phyloP scores from a whole-genome alignment of 2,329 filamentous ascomycete genomes.

The Davidsoniella neocaledoniae region DNA sequence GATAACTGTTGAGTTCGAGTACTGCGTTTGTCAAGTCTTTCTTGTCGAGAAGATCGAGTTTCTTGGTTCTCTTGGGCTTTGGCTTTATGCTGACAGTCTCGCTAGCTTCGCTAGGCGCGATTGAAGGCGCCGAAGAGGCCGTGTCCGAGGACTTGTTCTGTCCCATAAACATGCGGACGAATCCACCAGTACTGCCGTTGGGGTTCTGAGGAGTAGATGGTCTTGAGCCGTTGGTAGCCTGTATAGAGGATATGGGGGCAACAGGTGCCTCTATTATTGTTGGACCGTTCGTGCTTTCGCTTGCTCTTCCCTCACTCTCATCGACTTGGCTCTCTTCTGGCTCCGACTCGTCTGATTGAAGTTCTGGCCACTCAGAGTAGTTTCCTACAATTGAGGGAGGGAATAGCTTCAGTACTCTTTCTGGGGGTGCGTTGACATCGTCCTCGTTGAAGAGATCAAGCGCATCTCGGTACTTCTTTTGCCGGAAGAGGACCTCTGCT shows the following conservation, averaged over 20 bases:
- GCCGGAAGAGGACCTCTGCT: conserved; percentile 66
- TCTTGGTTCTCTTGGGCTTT: conserved; percentile 16
- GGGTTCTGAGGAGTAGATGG: conserved; percentile 8
- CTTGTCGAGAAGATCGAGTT: conserved; percentile 41
- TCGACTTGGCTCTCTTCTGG: conserved; percentile 16
- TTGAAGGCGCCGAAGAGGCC: conserved; percentile 23
- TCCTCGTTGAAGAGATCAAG: conserved; percentile 76
- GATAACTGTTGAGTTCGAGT: conserved; percentile 67
- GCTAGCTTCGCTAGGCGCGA: conserved; percentile 31
- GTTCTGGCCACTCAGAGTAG: conserved; percentile 39
- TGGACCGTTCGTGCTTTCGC: conserved; percentile 1
- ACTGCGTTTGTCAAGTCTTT: conserved; percentile 74
- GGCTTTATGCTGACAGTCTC: conserved; percentile 34
- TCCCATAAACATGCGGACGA: conserved; percentile 37
- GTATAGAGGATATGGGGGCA: background rate
- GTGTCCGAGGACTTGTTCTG: conserved; percentile 10
- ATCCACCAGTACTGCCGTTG: conserved; percentile 22
- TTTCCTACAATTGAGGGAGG: conserved; percentile 72
- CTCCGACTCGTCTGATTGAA: conserved; percentile 29
- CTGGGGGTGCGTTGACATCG: conserved; percentile 75
- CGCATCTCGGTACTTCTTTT: conserved; percentile 68
- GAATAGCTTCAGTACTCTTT: conserved; percentile 71
- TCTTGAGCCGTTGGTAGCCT: conserved; percentile 1
- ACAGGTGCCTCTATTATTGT: background rate
- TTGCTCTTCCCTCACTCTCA: conserved; percentile 15